Evolutionary conservation across 2,329 filamentous ascomycete species (phyloP), one percentile per base, ranked within the genome.

Genomic region (Colletotrichum siamense): DNA sequence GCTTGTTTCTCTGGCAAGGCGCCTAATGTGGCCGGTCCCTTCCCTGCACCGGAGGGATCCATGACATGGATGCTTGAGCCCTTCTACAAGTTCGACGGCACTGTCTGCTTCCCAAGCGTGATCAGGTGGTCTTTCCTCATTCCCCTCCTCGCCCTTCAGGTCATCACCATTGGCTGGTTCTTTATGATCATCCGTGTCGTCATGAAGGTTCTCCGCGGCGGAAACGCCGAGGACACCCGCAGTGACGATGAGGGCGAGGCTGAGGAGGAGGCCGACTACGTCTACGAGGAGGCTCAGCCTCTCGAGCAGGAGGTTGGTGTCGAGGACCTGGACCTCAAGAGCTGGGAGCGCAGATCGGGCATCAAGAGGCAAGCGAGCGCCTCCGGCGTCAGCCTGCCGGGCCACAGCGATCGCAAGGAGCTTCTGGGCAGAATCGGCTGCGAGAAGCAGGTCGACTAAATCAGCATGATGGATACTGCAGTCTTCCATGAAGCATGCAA

Each of bases 81-180:
- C 0, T 95, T 98, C 83, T 87, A 89, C 66, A 89, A 95, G 82
- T 89, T 93, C 10, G 89, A 93, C 30, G 95, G 95, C 22, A 88
- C 92, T 2, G 91, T 99, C 63, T 98, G 96, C 89, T 98, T 93
- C 89, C 95, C 95, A 80, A 85, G 92, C 26, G 90, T 89, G 13
- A 92, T 98, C 81, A 93, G 94, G 81, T 94, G 92, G 90, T 88
- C 89, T 15, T 99, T 99, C 87, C 87, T 99, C 18, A 88, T 90
- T 12, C 90, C 95, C 52, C 91, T 99, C 4, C 87, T 98, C 15
- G 90, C 93, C 49, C 89, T 99, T 26, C 96, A 99, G 85, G 87
- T 89, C 26, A 90, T 99, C 69, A 96, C 95, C 36, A 87, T 98
- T 44, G 89, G 95, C 77, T 99, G 97, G 97, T 98, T 99, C 82